Evolutionary conservation across 768 basidiomycete species (phyloP).

Genomic region (Tulasnella sp.): DNA sequence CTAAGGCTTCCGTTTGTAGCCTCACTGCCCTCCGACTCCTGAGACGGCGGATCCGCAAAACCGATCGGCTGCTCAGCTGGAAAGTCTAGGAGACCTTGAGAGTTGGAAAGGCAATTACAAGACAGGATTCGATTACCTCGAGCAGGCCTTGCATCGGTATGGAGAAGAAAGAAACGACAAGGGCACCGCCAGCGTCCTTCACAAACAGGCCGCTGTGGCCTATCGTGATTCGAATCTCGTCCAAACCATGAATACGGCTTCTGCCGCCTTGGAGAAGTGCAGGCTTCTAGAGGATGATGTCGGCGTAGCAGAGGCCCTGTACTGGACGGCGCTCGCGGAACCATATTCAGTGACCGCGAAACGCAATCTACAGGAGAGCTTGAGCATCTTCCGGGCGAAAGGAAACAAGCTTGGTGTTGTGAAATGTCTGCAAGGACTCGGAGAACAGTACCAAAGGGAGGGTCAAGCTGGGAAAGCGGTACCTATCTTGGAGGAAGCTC

Average conservation of each 20-base stretch:
- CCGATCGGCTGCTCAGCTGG: no score
- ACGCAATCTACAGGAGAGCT: background rate
- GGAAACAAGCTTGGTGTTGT: background rate
- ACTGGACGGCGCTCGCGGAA: background rate
- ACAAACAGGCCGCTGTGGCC: background rate
- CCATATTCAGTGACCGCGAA: background rate
- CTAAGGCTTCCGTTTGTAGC: no score
- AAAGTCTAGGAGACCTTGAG: no score
- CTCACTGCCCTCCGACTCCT: no score
- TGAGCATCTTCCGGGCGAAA: background rate
- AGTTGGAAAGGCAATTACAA: no score
- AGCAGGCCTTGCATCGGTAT: no score
- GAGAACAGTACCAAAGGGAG: background rate
- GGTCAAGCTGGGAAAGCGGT: background rate
- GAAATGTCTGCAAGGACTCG: background rate
- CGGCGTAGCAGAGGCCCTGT: background rate
- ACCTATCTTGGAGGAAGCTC: background rate
- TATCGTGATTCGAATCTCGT: background rate
- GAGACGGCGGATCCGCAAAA: no score
- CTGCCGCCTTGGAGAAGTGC: background rate
- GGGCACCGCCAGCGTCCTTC: background rate
- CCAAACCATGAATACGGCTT: background rate
- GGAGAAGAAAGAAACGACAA: background rate
- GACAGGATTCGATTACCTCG: no score
- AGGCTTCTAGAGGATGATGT: background rate